These are phyloP conservation scores for Yamadazyma sp. DNA, from an alignment of 1,139 yeast genomes.

Conservation along the genomic window DNA sequence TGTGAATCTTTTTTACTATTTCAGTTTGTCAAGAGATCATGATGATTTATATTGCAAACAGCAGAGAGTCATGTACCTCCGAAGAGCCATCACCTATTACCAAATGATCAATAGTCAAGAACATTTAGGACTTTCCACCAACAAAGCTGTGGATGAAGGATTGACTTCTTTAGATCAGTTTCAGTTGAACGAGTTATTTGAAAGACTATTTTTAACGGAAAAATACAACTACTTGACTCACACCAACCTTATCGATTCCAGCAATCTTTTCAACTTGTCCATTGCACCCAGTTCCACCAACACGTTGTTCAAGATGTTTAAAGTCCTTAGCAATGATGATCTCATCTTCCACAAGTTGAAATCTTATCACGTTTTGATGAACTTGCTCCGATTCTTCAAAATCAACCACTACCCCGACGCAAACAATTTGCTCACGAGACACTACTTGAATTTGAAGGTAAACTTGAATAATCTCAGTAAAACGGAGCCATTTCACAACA, in stretches of 20 bases:
- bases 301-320: conserved; percentile 12
- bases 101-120: conserved; percentile 30
- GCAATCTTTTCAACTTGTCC: conserved; percentile 15
- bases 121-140: conserved; percentile 17
- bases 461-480: conserved; percentile 17
- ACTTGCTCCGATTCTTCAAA: conserved; percentile 14
- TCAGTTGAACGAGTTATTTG: conserved; percentile 38
- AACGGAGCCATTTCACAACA: conserved; percentile 15
- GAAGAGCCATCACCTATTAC: conserved; percentile 37
- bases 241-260: conserved; percentile 21
- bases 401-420: conserved; percentile 21
- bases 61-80: conserved; percentile 33
- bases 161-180: conserved; percentile 15
- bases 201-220: conserved; percentile 33
- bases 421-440: conserved; percentile 14
- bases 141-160: not conserved
- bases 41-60: conserved; percentile 25
- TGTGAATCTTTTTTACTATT: conserved; percentile 36
- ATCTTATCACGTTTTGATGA: conserved; percentile 18
- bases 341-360: conserved; percentile 16
- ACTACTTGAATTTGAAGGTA: conserved; percentile 17
- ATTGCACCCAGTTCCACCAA: conserved; percentile 10
- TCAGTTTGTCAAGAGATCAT: conserved; percentile 24
- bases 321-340: conserved; percentile 15
- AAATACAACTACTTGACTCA: conserved; percentile 32